Evolutionary conservation across 441 rosid genomes (phyloP).

Genomic region (Gossypium laxum): DNA sequence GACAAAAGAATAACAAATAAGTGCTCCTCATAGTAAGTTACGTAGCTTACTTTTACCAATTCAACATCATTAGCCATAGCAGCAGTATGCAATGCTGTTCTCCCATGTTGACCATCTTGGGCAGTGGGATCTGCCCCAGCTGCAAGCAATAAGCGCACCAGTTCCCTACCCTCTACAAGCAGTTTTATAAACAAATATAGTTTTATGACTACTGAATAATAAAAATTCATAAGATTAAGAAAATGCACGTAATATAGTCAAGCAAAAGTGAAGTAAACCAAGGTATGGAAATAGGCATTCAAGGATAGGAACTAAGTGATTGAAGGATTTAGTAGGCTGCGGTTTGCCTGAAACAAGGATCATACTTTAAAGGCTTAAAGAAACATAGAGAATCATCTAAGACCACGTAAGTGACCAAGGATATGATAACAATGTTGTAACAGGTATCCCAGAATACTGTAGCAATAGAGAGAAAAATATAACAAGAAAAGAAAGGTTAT

Average conservation of each 20-base stretch:
- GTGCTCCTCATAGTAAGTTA: not conserved
- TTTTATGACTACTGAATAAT: not conserved
- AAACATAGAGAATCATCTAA: not conserved
- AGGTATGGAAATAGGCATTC: not conserved
- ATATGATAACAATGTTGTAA: not conserved
- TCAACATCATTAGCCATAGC: conserved; percentile 90
- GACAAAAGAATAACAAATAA: not conserved
- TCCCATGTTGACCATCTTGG: conserved; percentile 78
- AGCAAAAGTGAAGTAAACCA: not conserved
- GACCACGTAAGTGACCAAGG: not conserved
- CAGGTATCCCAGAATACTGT: not conserved
- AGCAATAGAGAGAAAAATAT: not conserved
- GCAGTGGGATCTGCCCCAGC: conserved; percentile 94
- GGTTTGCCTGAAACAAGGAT: not conserved
- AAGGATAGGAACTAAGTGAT: not conserved
- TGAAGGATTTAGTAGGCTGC: not conserved
- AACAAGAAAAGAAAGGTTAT: not conserved
- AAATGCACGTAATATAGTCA: not conserved
- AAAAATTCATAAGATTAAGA: not conserved
- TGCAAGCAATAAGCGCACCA: conserved; percentile 71
- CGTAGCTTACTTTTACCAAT: conserved; percentile 64
- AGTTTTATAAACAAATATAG: conserved; percentile 17
- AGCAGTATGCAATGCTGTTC: conserved; percentile 91
- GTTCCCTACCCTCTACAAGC: conserved; percentile 79
- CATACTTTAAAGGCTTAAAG: not conserved